Evolutionary conservation across 768 basidiomycete species (phyloP), one percentile per base, ranked within the genome.

Genomic region (Podaxis sp.): DNA sequence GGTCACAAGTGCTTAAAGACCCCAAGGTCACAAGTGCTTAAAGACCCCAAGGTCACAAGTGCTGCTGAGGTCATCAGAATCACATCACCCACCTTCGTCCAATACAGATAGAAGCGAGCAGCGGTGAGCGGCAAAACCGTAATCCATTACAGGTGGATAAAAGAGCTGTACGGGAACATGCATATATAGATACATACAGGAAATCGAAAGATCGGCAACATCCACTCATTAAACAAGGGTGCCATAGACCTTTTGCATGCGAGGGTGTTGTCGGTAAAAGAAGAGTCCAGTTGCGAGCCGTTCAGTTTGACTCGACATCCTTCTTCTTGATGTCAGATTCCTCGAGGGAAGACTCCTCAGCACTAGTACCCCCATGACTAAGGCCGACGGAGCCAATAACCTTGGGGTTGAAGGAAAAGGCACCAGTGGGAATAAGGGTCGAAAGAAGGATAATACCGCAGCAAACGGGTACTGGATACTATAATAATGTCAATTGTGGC

Each of bases 331-430:
- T 55, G 9, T 38, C 33, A 9, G 13, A 39, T 24, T 51, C 49
- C 49, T 51, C 49, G 24, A 26, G 3, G 22, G 19, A 55, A 19
- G 7, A 17, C 33, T 55, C 53, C 17, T 38, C 53, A 9, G 17
- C 13, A 38, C 13, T 13, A 9, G 51, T 13, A 55, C 19, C n/a
- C 17, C 2, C 39, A 26, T 30, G n/a, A 19, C n/a, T 5, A 33
- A 55, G 19, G 28, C 7, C 17, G 13, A 64, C 24, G 38, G 40
- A 42, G 22, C 73, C 72, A 19, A 75, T 57, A 39, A 52, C 58
- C 62, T 75, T 72, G n/a, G 73, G 74, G 63, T 75, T 75, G 46
- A 75, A 66, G 2, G 74, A 63, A 46, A 73, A 73, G n/a, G 71
- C 67, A 3, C 72, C 72, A 19, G 55, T 66, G 11, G 74, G 73